Conservation (phyloP, 108 stramenopile species). For the Nitzschia putrida region DNA sequence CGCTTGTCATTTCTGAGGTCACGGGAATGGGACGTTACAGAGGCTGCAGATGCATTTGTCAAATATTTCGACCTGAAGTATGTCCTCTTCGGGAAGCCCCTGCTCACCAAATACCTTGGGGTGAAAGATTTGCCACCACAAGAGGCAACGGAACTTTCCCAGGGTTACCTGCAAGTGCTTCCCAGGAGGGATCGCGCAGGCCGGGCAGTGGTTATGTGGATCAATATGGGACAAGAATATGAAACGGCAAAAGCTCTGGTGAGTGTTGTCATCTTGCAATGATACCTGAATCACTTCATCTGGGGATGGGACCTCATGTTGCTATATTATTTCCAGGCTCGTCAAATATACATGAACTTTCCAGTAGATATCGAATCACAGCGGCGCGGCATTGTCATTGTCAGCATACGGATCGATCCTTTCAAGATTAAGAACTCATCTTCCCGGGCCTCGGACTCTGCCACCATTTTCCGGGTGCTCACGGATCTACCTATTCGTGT, state of each 20-base stretch:
- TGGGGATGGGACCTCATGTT: no score
- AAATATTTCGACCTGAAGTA: conserved; percentile 36
- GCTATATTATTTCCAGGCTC: no score
- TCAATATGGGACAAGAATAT: conserved; percentile 12
- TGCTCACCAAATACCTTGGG: conserved; percentile 16
- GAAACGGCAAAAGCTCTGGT: conserved; percentile 7
- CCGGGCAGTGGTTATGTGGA: not conserved
- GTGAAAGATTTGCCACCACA: conserved; percentile 26
- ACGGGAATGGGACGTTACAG: conserved; percentile 29
- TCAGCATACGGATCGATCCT: no score
- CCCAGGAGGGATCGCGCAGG: conserved; percentile 20
- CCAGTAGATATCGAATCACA: no score
- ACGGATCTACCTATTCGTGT: no score
- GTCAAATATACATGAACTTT: no score
- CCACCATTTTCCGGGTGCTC: no score
- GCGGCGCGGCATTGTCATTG: no score
- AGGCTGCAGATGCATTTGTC: conserved; percentile 34
- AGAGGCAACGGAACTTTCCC: conserved; percentile 6
- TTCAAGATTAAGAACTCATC: no score
- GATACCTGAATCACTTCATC: no score
- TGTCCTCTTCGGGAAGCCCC: conserved; percentile 36
- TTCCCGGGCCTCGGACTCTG: no score
- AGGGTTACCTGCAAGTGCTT: conserved; percentile 14
- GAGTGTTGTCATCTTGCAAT: no score
- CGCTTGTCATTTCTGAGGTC: conserved; percentile 37